Base-by-base conservation (phyloP, 2,329 filamentous ascomycete species). In the Alternaria panax region DNA sequence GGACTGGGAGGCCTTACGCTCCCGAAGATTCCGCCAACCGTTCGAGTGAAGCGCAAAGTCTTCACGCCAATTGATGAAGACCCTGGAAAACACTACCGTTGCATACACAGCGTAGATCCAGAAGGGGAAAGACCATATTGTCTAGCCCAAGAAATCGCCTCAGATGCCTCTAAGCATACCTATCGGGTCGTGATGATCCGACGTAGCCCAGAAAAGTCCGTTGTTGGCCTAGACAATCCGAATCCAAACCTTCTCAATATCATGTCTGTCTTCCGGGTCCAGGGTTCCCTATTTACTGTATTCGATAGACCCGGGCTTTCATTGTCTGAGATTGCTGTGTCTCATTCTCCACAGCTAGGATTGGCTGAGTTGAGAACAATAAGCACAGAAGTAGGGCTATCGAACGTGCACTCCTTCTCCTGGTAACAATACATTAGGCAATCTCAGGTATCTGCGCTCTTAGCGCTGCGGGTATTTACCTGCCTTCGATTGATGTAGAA, bases 201-300 rank as follows among this genome's bases (percentile, higher is more conserved):
- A 52, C 47, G 38, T 54, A 62, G 51, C 22, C 3, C 11, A 27
- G 51, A 61, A 1, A 58, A 57, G 45, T 22, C 48, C 1, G 32
- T 65, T 27, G 7, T 58, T 57, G 25, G 58, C 5, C 16, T 65
- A 34, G 53, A 38, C 11, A 50, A 55, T 18, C 55, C 12, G 1
- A 45, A 64, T 24, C 42, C 27, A 7, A 62, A 67, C 55, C 20
- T 67, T 41, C 60, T 67, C 6, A 65, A 67, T 45, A 62, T 67
- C 5, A 1, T 63, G 7, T 43, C 42, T 50, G 51, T 62, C 6
- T 67, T 67, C 22, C 6, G n/a, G 22, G 57, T 54, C 47, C 4
- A 59, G 2, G 46, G 20, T 52, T 66, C 54, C 7, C 14, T 64
- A 27, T 66, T 63, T 16, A 62, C 48, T 4, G 32, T 57, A 16